Evolutionary conservation across 768 basidiomycete species (phyloP), one percentile per base, ranked within the genome.

Genomic region (Kwoniella dendrophila): DNA sequence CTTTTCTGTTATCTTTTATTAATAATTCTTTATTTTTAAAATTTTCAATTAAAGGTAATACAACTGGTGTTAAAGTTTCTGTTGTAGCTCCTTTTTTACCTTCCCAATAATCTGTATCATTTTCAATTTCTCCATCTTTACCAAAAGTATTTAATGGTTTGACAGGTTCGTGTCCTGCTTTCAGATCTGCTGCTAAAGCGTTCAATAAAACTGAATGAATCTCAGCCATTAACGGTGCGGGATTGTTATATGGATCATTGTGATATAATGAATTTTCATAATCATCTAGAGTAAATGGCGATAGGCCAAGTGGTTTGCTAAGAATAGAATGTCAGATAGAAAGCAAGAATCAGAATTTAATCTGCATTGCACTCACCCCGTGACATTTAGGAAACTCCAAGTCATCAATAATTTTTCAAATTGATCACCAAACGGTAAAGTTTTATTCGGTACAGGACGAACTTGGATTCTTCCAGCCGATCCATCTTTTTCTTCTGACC

Each of bases 351-450:
- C 49, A 32, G 11, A 26, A 27, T 27, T 6, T 32, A 58, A 16
- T 38, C 16, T 22, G 38, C 52, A 4, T 38, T 26, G 47, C n/a
- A 67, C 78, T 63, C 76, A 96, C 96, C 93, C 92, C 79, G 94
- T 94, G 54, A 92, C 88, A 55, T 90, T 88, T 57, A 98, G 79
- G 78, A 95, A 95, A 79, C 91, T 93, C 94, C 94, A 99, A 8
- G 86, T 82, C 88, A 90, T 88, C 30, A 98, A 80, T 78, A 97
- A 92, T 8, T 84, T 81, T 76, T 97, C 94, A 65, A 96, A 95
- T 30, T 72, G 59, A 33, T 71, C 74, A 14, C 70, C 68, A 59
- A 79, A 79, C 4, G 78, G 78, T 33, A 77, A 48, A n/a, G 41
- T 57, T 33, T 56, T 67, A 32, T 62, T 68, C 11, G 71, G 64